Percentiles rank a stretch among this genome's conserved stretches.
These are phyloP conservation scores for Penicillium brevicompactum DNA, from an alignment of 2,329 filamentous ascomycete genomes.

Conservation along the genomic window DNA sequence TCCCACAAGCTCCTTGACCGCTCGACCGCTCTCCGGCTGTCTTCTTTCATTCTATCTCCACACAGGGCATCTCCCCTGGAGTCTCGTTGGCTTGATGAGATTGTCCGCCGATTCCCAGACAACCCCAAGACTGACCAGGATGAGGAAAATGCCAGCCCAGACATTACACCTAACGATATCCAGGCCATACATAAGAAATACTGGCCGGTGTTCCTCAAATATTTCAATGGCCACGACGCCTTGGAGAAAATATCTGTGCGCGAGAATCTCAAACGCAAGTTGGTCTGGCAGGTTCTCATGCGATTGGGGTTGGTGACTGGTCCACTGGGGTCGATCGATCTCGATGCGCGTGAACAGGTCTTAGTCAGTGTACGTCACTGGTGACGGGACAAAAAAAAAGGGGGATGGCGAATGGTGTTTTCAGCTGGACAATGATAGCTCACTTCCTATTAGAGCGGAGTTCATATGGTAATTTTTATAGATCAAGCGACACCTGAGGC, in stretches of 20 bases:
- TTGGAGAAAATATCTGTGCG: conserved; percentile 84
- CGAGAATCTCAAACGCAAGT: conserved; percentile 82
- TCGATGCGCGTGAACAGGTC: conserved; percentile 40
- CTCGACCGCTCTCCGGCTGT: conserved; percentile 42
- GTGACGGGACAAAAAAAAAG: conserved; percentile 44
- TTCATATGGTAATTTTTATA: neutral
- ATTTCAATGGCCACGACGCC: conserved; percentile 83
- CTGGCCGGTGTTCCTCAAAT: conserved; percentile 76
- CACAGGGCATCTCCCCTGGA: conserved; percentile 78
- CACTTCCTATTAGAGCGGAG: neutral
- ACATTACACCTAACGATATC: conserved; percentile 24
- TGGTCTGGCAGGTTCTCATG: conserved; percentile 54
- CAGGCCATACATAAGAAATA: conserved; percentile 55
- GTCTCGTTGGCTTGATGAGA: conserved; percentile 65
- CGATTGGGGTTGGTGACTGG: conserved; percentile 70
- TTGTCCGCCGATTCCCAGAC: conserved; percentile 43
- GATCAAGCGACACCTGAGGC: conserved; percentile 4
- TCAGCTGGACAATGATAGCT: conserved; percentile 3
- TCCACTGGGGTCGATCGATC: conserved; percentile 29
- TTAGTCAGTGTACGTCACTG: conserved; percentile 70
- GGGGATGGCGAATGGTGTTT: neutral
- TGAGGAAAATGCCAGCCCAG: conserved; percentile 14
- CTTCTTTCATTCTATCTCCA: conserved; percentile 74
- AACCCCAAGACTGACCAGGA: conserved; percentile 9
- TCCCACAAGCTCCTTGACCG: conserved; percentile 39